These are phyloP conservation scores for Chalciporus piperatus DNA, from an alignment of 768 basidiomycete genomes.

Conservation along the genomic window DNA sequence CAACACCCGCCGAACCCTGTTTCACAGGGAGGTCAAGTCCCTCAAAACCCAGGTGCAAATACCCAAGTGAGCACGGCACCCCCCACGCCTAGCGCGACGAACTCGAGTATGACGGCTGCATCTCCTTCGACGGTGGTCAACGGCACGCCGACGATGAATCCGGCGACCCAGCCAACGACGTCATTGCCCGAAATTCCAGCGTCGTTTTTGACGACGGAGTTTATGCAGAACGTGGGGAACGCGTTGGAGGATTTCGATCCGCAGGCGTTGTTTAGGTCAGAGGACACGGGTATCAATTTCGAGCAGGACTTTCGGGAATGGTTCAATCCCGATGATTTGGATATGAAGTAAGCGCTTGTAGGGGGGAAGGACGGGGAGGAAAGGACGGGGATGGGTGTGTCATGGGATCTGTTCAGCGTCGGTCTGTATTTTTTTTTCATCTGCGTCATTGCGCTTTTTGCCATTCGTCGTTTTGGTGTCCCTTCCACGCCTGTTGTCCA, in stretches of 20 bases:
- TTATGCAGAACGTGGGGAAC: constrained; percentile 43
- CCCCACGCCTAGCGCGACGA: constrained; percentile 34
- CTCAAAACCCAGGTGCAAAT: constrained; percentile 14
- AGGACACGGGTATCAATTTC: constrained; percentile 53
- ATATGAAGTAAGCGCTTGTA: constrained; percentile 20
- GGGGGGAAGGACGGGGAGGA: not conserved
- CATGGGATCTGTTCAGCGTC: constrained; percentile 8
- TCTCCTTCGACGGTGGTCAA: constrained; percentile 37
- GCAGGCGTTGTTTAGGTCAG: constrained; percentile 39
- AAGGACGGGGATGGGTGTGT: constrained; percentile 4
- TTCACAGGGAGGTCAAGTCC: constrained; percentile 23
- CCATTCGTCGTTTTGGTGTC: too few species aligned
- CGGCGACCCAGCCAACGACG: constrained; percentile 23
- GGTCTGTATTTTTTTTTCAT: constrained; percentile 8
- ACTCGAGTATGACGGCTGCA: constrained; percentile 35
- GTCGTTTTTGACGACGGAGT: constrained; percentile 33
- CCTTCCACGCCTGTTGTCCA: too few species aligned
- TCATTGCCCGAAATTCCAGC: constrained; percentile 27
- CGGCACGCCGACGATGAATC: constrained; percentile 29
- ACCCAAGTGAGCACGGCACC: constrained; percentile 34
- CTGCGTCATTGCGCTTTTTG: too few species aligned
- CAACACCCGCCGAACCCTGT: constrained; percentile 28
- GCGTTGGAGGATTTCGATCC: constrained; percentile 40
- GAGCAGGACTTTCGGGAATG: constrained; percentile 76
- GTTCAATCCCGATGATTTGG: constrained; percentile 57